These are phyloP conservation scores for Chlamydomonas schloesseri DNA, from an alignment of 139 green algal species.

Conservation along the genomic window DNA sequence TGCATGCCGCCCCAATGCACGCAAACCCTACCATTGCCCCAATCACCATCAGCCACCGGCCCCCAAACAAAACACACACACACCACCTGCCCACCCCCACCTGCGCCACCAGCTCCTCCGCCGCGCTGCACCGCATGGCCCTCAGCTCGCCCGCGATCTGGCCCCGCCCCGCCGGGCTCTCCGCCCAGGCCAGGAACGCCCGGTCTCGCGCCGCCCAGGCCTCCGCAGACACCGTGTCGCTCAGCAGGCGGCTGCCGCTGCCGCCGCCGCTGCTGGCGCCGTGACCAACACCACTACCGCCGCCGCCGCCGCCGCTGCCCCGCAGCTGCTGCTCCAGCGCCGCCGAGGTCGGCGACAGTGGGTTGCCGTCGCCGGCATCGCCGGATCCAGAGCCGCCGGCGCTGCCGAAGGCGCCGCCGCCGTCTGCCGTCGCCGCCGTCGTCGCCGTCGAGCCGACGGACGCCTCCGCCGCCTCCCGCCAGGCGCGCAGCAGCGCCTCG, in stretches of 20 bases:
- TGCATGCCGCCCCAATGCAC: no score
- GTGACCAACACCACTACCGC: no score
- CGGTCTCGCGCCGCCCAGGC: slow-evolving; percentile 53
- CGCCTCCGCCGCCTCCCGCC: slow-evolving; percentile 28
- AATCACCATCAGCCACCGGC: no score
- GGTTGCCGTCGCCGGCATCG: no score
- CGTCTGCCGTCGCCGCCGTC: neutral
- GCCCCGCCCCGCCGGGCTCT: slow-evolving; percentile 66
- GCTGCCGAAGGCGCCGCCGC: no score
- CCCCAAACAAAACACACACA: no score
- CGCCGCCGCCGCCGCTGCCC: no score
- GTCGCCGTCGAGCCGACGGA: neutral
- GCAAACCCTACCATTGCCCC: no score
- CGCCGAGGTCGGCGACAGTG: neutral
- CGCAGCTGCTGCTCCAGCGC: neutral
- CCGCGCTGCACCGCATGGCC: slow-evolving; percentile 61
- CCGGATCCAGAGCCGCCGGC: no score
- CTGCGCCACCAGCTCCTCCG: slow-evolving; percentile 40
- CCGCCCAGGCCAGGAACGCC: slow-evolving; percentile 81
- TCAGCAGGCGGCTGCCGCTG: no score
- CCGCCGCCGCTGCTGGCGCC: no score
- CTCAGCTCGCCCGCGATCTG: slow-evolving; percentile 79
- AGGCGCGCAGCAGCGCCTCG: slow-evolving; percentile 29
- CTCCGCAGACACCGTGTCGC: neutral
- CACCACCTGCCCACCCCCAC: neutral